phyloP scores from a whole-genome alignment of 225 moss, liverwort and hornwort genomes.

The Sphagnum contortum region DNA sequence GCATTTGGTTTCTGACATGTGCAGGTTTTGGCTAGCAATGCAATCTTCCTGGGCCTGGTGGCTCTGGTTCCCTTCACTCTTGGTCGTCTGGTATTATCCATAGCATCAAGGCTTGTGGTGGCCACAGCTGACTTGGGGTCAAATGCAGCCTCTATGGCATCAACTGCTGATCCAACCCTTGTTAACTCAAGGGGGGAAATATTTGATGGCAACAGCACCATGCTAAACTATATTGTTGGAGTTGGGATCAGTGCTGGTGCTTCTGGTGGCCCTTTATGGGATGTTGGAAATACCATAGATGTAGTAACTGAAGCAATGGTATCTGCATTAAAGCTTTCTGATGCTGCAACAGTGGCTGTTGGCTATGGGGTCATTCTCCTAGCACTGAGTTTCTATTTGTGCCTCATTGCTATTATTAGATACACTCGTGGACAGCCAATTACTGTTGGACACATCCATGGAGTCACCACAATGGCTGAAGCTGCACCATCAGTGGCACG shows the following conservation, averaged over 20 bases:
- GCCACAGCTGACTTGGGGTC: constrained; percentile 36
- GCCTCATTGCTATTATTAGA: constrained; percentile 76
- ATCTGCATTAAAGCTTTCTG: constrained; percentile 67
- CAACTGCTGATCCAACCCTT: constrained; percentile 9
- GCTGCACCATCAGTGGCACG: constrained; percentile 92
- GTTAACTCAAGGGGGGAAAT: constrained; percentile 8
- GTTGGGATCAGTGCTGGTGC: constrained; percentile 6
- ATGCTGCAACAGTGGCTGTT: constrained; percentile 87
- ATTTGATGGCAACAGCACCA: constrained; percentile 5
- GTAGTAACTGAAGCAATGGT: constrained; percentile 40
- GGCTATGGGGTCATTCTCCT: constrained; percentile 78
- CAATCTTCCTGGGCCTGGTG: constrained; percentile 87
- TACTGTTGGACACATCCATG: constrained; percentile 73
- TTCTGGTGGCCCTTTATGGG: constrained; percentile 7
- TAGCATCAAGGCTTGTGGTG: constrained; percentile 61
- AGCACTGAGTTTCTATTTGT: constrained; percentile 77
- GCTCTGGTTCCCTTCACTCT: constrained; percentile 89
- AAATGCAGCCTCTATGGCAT: constrained; percentile 16
- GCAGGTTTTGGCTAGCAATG: constrained; percentile 95
- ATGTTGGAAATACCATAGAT: constrained; percentile 11
- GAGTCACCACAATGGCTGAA: constrained; percentile 88
- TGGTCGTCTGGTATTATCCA: constrained; percentile 72
- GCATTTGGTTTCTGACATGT: background rate
- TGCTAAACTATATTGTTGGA: constrained; percentile 9
- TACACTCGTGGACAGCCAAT: constrained; percentile 88